phyloP scores from a whole-genome alignment of 1,284 basidiomycete genomes.

The Fomitopsis pinicola region DNA sequence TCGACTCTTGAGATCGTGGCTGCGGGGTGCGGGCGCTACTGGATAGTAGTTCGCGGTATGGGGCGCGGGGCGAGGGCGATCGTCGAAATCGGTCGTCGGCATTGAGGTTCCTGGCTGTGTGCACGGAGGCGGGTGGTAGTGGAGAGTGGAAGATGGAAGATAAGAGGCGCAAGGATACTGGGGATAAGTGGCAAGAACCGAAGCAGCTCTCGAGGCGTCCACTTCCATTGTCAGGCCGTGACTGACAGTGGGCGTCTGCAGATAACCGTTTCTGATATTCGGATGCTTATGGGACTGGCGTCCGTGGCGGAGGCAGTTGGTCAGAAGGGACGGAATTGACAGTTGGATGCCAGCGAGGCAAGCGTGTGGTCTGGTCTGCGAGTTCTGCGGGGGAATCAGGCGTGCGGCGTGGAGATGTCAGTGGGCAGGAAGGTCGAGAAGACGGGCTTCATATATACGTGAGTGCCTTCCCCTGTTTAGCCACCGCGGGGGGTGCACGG shows the following conservation, averaged over 20 bases:
- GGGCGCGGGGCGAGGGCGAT: constrained; percentile 19
- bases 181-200: constrained; percentile 17
- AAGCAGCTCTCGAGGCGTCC: constrained; percentile 24
- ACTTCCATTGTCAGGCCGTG: constrained; percentile 24
- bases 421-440: constrained; percentile 1
- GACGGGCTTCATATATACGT: constrained; percentile 3
- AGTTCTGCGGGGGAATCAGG: neutral
- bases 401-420: neutral
- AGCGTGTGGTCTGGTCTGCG: neutral
- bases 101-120: constrained; percentile 16
- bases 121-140: constrained; percentile 17
- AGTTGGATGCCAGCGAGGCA: constrained; percentile 4
- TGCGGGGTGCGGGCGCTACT: constrained; percentile 5
- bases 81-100: constrained; percentile 15
- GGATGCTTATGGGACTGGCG: constrained; percentile 15
- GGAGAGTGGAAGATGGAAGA: constrained; percentile 21
- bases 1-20: neutral
- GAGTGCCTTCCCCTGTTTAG: neutral
- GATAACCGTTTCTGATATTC: constrained; percentile 20
- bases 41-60: constrained; percentile 35
- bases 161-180: constrained; percentile 19
- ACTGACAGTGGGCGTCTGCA: constrained; percentile 18
- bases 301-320: constrained; percentile 5
- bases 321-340: constrained; percentile 1
- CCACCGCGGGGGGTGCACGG: neutral